phyloP scores from a whole-genome alignment of 2,329 filamentous ascomycete species.

The Fusarium setosum region DNA sequence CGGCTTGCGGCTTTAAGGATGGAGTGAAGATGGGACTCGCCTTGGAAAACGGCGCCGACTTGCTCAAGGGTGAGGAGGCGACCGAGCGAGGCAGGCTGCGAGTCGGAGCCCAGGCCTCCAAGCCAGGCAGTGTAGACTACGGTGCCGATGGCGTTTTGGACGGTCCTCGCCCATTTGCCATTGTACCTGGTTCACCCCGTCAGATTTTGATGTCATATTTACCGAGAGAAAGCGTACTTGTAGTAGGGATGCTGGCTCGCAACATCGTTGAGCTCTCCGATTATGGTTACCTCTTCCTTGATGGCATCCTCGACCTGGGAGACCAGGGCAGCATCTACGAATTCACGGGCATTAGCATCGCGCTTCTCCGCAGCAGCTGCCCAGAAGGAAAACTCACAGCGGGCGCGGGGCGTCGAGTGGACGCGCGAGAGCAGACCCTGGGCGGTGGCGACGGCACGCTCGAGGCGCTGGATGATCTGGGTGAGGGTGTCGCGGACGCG shows the following conservation, averaged over 20 bases:
- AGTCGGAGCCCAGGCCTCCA: slow-evolving; percentile 72
- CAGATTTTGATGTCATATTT: slow-evolving; percentile 6
- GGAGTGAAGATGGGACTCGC: slow-evolving; percentile 56
- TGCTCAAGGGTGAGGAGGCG: slow-evolving; percentile 89
- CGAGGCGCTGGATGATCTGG: slow-evolving; percentile 83
- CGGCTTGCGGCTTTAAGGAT: background rate
- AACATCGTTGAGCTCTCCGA: slow-evolving; percentile 75
- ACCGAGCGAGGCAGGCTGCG: slow-evolving; percentile 65
- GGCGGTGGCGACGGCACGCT: slow-evolving; percentile 83
- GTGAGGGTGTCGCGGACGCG: slow-evolving; percentile 85
- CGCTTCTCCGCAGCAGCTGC: background rate
- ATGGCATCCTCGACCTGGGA: slow-evolving; percentile 78
- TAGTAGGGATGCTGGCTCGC: slow-evolving; percentile 95
- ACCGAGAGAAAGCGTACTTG: slow-evolving; percentile 69
- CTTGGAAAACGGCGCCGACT: slow-evolving; percentile 80
- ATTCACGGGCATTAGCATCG: background rate
- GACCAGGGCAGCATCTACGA: slow-evolving; percentile 72
- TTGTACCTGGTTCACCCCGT: slow-evolving; percentile 70
- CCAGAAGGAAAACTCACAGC: slow-evolving; percentile 53
- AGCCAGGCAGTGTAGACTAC: slow-evolving; percentile 77
- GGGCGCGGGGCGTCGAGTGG: slow-evolving; percentile 82
- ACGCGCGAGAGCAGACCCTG: slow-evolving; percentile 88
- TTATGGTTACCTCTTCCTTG: slow-evolving; percentile 75
- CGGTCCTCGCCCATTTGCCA: slow-evolving; percentile 81
- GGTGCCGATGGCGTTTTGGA: slow-evolving; percentile 80